Conservation (phyloP, 208 protist genomes). For the Trypanosoma vivax region DNA sequence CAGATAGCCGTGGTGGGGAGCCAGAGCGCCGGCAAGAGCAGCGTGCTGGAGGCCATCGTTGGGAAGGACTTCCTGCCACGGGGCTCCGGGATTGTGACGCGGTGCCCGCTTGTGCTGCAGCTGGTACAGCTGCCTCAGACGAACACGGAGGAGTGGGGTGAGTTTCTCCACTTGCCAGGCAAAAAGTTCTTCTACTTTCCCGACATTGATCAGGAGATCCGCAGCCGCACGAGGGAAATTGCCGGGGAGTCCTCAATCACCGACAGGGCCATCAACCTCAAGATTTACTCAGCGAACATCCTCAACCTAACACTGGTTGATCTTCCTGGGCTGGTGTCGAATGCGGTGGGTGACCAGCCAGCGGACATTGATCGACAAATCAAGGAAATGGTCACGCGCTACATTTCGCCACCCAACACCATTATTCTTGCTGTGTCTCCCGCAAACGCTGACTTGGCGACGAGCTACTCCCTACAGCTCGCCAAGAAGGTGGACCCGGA, state of each 20-base stretch:
- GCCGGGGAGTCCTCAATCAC: conserved; percentile 94
- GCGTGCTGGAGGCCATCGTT: conserved; percentile 99
- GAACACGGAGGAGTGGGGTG: conserved; percentile 70
- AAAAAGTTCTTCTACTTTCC: conserved; percentile 94
- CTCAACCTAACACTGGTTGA: conserved; percentile 99
- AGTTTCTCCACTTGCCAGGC: conserved; percentile 86
- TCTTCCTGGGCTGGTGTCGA: conserved; percentile 99
- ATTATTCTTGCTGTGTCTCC: conserved; percentile 98
- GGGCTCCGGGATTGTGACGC: conserved; percentile 98
- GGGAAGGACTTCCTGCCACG: conserved; percentile 99
- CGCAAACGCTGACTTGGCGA: conserved; percentile 99
- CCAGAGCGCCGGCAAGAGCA: conserved; percentile 95
- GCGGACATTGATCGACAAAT: conserved; percentile 97
- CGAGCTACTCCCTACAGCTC: conserved; percentile 96
- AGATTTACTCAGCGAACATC: conserved; percentile 91
- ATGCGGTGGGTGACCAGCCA: conserved; percentile 97
- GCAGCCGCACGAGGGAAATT: conserved; percentile 93
- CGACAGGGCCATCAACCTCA: conserved; percentile 96
- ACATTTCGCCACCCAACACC: conserved; percentile 94
- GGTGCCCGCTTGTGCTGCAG: conserved; percentile 98
- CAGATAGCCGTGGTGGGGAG: conserved; percentile 99
- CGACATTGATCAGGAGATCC: conserved; percentile 95
- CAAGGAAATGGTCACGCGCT: conserved; percentile 95
- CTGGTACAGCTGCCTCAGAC: conserved; percentile 85
- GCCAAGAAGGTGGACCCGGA: conserved; percentile 96